phyloP scores from a whole-genome alignment of 495 filamentous ascomycete genomes.

The Penicillium roqueforti region DNA sequence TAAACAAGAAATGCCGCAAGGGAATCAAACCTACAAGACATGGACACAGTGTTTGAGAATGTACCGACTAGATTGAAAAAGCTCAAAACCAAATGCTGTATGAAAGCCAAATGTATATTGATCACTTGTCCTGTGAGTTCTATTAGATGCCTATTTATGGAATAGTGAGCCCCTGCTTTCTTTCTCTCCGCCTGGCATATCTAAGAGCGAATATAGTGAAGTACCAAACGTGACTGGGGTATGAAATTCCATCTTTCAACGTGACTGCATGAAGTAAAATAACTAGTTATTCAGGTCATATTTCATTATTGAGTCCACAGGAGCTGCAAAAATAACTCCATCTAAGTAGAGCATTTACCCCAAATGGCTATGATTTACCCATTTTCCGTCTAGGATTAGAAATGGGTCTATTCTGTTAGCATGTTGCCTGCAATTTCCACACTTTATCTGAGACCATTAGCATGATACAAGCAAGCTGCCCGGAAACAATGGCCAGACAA shows the following conservation, averaged over 20 bases:
- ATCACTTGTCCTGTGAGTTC: too few species aligned
- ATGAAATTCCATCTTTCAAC: not conserved
- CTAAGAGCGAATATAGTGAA: not conserved
- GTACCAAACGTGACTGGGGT: not conserved
- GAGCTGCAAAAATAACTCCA: too few species aligned
- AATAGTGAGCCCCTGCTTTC: too few species aligned
- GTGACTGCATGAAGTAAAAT: not conserved
- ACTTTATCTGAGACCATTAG: not conserved
- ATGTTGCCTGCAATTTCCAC: not conserved
- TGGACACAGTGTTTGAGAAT: not conserved
- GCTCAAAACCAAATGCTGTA: not conserved
- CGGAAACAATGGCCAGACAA: not conserved
- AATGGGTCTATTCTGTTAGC: not conserved
- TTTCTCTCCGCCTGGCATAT: not conserved
- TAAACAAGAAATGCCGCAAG: not conserved
- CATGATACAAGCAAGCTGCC: not conserved
- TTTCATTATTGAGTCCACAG: too few species aligned
- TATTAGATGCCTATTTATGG: too few species aligned
- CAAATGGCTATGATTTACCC: not conserved
- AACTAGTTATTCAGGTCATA: not conserved
- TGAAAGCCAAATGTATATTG: too few species aligned
- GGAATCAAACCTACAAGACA: not conserved
- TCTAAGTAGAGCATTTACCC: not conserved
- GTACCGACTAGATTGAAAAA: not conserved
- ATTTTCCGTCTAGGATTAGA: not conserved